Percentiles rank a stretch among this genome's conserved stretches.
Evolutionary conservation across 2,329 filamentous ascomycete genomes (phyloP).

Genomic region (Colletotrichum truncatum): DNA sequence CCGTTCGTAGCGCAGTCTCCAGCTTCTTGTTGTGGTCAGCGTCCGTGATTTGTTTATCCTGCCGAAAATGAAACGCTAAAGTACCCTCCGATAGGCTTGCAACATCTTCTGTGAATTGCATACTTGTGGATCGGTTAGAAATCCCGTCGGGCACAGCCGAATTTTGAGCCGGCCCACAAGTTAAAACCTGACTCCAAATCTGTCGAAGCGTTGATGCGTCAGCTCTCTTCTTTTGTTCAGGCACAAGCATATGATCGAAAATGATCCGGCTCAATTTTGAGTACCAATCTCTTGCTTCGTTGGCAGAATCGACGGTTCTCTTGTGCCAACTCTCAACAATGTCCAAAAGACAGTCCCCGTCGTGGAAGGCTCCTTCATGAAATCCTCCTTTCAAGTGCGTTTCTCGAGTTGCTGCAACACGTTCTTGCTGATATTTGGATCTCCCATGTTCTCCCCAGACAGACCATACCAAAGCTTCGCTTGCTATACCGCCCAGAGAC

Average conservation of each 20-base stretch:
- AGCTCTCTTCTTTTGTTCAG: neutral
- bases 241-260: neutral
- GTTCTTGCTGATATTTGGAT: neutral
- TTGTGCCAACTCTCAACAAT: neutral
- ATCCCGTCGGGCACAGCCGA: too few relatives aligned
- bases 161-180: too few relatives aligned
- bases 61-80: too few relatives aligned
- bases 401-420: neutral
- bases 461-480: neutral
- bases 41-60: too few relatives aligned
- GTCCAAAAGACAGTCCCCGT: neutral
- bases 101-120: too few relatives aligned
- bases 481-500: neutral
- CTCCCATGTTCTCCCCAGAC: neutral
- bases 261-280: neutral
- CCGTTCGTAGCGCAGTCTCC: too few relatives aligned
- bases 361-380: conserved; percentile 4
- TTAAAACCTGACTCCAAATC: too few relatives aligned
- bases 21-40: too few relatives aligned
- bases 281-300: too few relatives aligned
- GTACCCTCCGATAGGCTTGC: too few relatives aligned
- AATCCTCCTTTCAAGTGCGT: neutral
- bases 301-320: neutral
- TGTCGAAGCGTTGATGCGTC: neutral
- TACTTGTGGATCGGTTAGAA: too few relatives aligned